Conservation (phyloP, 306 rosid species). For the Vigna trinervia region DNA sequence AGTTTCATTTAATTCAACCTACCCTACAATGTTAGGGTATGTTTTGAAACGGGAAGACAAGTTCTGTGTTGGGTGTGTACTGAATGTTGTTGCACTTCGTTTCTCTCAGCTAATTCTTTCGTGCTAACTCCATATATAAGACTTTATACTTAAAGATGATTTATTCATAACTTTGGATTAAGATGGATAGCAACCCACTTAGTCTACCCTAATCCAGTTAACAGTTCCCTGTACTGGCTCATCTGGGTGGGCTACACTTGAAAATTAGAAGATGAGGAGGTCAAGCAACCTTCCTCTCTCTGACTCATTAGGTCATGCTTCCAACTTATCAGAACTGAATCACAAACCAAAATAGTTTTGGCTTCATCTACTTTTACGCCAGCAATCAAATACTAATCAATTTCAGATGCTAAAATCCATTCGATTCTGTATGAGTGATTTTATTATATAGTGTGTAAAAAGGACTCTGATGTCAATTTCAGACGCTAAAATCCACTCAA, state of each 20-base stretch:
- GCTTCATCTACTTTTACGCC: neutral
- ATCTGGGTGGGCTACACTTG: no score
- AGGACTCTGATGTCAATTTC: slow-evolving; percentile 38
- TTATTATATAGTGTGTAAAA: slow-evolving; percentile 3
- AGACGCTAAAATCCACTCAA: slow-evolving; percentile 97
- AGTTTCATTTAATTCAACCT: neutral
- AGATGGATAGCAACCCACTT: neutral
- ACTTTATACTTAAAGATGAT: neutral
- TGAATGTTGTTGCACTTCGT: neutral
- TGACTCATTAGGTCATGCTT: no score
- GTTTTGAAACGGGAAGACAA: neutral
- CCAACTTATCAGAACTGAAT: neutral
- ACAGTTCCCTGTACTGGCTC: no score
- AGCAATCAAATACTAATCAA: neutral
- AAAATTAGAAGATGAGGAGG: no score
- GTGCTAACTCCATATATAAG: neutral
- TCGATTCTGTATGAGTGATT: slow-evolving; percentile 43
- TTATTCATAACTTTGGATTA: neutral
- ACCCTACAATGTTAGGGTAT: neutral
- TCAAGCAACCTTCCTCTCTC: no score
- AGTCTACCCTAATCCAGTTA: neutral
- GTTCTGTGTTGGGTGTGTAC: neutral
- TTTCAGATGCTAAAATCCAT: slow-evolving; percentile 67
- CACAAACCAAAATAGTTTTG: neutral
- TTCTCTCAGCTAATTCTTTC: neutral